A percentile compares a stretch with the other conserved stretches of the same genome.
Conservation (phyloP, 116 monocot species). For the Iris pallida region DNA sequence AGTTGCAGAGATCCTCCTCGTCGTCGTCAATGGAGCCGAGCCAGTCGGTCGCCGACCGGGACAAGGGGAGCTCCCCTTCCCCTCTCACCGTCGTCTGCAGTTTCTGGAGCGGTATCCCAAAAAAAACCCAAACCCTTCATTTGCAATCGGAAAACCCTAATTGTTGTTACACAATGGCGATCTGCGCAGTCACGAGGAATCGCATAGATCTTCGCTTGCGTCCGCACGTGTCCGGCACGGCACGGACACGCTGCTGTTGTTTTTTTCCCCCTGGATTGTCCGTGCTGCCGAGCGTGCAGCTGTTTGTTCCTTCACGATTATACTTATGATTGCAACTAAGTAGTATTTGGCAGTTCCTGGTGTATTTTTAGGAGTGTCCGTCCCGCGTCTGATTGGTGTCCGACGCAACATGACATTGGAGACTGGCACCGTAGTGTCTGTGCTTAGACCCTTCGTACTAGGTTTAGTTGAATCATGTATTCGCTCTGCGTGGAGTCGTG, state of each 20-base stretch:
- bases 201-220: not conserved
- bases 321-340: too few species aligned
- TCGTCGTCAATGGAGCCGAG: conserved; percentile 29
- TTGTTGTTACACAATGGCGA: not conserved
- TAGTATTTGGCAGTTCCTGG: too few species aligned
- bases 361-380: too few species aligned
- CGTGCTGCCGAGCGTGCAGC: not conserved
- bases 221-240: not conserved
- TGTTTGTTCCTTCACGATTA: too few species aligned
- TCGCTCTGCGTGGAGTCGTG: too few species aligned
- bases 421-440: too few species aligned
- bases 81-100: conserved; percentile 47
- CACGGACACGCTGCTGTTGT: not conserved
- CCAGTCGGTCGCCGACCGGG: conserved; percentile 29
- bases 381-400: too few species aligned
- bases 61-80: conserved; percentile 30
- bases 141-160: not conserved
- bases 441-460: too few species aligned
- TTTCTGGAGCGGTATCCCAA: conserved; percentile 80
- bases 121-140: not conserved
- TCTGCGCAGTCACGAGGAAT: not conserved
- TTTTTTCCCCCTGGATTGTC: not conserved
- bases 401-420: too few species aligned
- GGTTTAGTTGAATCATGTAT: too few species aligned
- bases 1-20: not conserved